Conservation (phyloP, 2,329 filamentous ascomycete genomes). For the Fusarium subglutinans region DNA sequence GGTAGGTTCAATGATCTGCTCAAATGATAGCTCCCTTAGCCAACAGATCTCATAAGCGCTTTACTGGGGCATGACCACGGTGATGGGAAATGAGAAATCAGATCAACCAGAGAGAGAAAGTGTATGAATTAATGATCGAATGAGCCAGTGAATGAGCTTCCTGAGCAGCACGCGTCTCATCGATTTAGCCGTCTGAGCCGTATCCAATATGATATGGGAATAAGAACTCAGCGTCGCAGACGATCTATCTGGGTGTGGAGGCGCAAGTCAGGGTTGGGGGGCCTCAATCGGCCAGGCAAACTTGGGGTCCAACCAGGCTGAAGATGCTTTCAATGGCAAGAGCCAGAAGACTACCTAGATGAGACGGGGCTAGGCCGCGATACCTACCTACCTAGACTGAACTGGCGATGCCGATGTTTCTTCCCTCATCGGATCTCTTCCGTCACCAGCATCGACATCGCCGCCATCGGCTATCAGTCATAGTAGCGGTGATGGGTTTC, state of each 20-base stretch:
- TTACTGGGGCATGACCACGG: conserved; percentile 10
- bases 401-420: conserved; percentile 6
- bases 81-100: conserved; percentile 1
- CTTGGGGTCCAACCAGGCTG: conserved; percentile 31
- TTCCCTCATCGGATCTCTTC: conserved; percentile 13
- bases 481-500: conserved; percentile 34
- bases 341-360: neutral
- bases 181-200: conserved; percentile 17
- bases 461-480: conserved; percentile 28
- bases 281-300: conserved; percentile 39
- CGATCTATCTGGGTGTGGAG: conserved; percentile 41
- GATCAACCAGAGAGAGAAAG: conserved; percentile 14
- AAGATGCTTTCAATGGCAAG: conserved; percentile 4
- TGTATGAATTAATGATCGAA: conserved; percentile 1
- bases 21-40: neutral
- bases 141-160: conserved; percentile 24
- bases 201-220: conserved; percentile 29
- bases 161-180: conserved; percentile 24
- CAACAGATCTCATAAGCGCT: conserved; percentile 12
- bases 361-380: conserved; percentile 10
- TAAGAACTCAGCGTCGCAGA: conserved; percentile 19
- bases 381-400: neutral
- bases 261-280: conserved; percentile 43
- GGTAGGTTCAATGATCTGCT: conserved; percentile 22
- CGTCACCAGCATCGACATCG: conserved; percentile 5